A percentile compares a stretch with the other conserved stretches of the same genome.
Conservation (phyloP, 2,329 filamentous ascomycete species). For the Colletotrichum lentis region DNA sequence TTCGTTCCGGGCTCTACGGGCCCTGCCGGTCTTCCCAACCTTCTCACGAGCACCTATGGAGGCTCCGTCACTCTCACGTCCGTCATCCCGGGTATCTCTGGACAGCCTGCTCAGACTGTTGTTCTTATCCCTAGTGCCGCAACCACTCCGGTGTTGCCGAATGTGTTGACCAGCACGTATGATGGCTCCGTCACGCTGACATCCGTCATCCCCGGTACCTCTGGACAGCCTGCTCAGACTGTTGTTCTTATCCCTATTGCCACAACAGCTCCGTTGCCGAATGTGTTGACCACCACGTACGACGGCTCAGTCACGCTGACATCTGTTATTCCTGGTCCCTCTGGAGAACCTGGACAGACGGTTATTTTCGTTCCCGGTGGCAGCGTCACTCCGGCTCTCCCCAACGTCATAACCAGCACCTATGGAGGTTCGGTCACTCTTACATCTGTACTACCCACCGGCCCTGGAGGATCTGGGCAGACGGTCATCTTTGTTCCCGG, state of each 20-base stretch:
- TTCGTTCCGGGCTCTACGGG: slow-evolving; percentile 4
- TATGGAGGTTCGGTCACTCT: slow-evolving; percentile 13
- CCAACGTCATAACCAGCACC: neutral
- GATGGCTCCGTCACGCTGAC: slow-evolving; percentile 8
- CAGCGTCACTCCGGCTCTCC: neutral
- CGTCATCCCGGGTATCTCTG: slow-evolving; percentile 5
- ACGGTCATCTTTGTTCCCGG: neutral
- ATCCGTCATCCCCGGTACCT: neutral
- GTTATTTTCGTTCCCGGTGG: slow-evolving; percentile 17
- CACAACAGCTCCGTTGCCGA: too few species aligned
- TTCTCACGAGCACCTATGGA: neutral
- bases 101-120: slow-evolving; percentile 4
- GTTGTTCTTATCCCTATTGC: too few species aligned
- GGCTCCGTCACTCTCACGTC: slow-evolving; percentile 10
- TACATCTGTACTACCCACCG: neutral
- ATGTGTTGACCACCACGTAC: neutral
- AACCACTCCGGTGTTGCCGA: neutral
- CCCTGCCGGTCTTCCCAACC: neutral
- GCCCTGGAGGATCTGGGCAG: slow-evolving; percentile 1
- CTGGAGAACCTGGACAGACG: slow-evolving; percentile 4
- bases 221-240: neutral
- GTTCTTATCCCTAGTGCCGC: slow-evolving; percentile 13
- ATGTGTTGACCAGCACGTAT: neutral
- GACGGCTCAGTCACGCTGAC: slow-evolving; percentile 3
- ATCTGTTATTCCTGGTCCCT: neutral